A percentile compares a stretch with the other conserved stretches of the same genome.
Conservation (phyloP, 179 eudicot genomes). For the Carnegiea gigantea region DNA sequence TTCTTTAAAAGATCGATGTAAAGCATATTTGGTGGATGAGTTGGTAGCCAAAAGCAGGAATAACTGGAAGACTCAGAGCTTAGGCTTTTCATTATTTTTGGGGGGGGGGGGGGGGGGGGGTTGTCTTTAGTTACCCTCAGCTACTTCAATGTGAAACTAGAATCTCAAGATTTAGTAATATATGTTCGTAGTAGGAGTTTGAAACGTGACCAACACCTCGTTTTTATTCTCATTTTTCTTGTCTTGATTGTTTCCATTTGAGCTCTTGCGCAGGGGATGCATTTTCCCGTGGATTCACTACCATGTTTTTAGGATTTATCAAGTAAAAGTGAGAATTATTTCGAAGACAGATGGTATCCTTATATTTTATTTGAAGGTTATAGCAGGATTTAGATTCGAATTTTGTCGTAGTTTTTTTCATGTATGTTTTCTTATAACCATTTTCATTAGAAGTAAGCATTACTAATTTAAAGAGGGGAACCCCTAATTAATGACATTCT, state of each 20-base stretch:
- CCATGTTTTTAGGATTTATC: no score
- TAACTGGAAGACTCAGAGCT: neutral
- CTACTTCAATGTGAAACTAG: neutral
- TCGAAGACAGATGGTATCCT: no score
- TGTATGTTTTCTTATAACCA: no score
- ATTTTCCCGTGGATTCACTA: neutral
- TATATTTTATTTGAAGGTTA: no score
- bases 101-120: neutral
- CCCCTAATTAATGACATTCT: no score
- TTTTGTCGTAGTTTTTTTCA: no score
- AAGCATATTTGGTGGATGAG: conserved; percentile 10
- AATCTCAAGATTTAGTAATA: neutral
- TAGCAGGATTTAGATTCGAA: no score
- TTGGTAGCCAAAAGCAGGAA: conserved; percentile 1
- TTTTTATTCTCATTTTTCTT: neutral
- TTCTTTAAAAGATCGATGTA: neutral
- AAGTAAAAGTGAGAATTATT: no score
- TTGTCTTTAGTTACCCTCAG: neutral
- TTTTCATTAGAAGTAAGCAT: no score
- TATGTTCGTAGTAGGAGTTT: neutral
- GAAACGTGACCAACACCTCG: conserved; percentile 4
- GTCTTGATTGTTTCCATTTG: neutral
- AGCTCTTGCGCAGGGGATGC: neutral
- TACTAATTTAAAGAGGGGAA: no score
- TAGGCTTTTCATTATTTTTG: neutral